Evolutionary conservation across 23 red algal species (phyloP), one percentile per base, ranked within the genome.

Genomic region (Cyanidium caldarium): DNA sequence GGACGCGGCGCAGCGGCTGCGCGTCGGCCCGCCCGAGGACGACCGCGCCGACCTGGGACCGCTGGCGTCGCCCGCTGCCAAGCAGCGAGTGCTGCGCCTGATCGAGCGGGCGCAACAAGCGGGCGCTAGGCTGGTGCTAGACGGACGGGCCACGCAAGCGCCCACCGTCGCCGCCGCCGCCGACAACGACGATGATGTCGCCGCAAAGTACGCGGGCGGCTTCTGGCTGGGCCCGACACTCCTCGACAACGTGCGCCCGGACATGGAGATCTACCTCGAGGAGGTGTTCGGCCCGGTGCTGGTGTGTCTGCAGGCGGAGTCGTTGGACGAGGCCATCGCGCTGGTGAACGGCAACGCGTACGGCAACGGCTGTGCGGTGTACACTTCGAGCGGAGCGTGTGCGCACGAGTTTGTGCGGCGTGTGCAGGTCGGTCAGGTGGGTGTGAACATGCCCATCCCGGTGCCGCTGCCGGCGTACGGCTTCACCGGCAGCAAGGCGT

Each of bases 241-340:
- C 61, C 37, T 68, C 17, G 29, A 34, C 17, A 38, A 42, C 25
- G 75, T 79, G 34, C 0, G 2, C 13, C 75, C 61, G 34, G 39
- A 42, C 28, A 79, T 79, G 75, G 34, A 36, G 35, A 42, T 79
- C 14, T 79, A 79, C 58, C 37, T 68, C 3, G 15, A 68, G 38
- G 75, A 79, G 67, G 57, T 79, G 39, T 79, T 79, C 38, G 75
- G 75, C 40, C 75, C 75, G 0, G 75, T 79, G 7, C 42, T 79
- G 16, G 33, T 31, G 5, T 20, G 35, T 2, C 31, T 79, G 3
- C 13, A 15, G 16, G 75, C 45, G 13, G 38, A 69, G n/a, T 68
- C 75, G 2, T 45, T 79, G 39, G 39, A 79, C 7, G 75, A 69
- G 23, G 75, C 75, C 1, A 33, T 68, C 14, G 39, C 68, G 17